Evolutionary conservation across 352 stramenopile species (phyloP).

Genomic region (Hyphochytrium catenoides): DNA sequence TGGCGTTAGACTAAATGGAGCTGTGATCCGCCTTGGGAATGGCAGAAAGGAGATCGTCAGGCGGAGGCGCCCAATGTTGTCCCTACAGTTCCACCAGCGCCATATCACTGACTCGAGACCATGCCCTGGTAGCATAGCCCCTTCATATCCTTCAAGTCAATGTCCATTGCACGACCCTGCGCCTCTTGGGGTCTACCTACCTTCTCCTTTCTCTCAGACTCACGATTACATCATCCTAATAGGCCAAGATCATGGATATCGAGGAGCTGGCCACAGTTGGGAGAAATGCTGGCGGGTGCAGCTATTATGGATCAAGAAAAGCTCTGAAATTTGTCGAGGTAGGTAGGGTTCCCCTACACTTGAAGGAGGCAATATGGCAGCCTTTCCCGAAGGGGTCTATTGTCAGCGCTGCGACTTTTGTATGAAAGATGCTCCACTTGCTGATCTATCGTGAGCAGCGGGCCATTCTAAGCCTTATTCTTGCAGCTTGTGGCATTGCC

Average conservation of each 20-base stretch:
- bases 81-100: too few species aligned
- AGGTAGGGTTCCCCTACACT: not conserved
- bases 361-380: constrained; percentile 5
- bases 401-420: not conserved
- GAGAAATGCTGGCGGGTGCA: constrained; percentile 69
- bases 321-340: constrained; percentile 66
- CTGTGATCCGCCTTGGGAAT: too few species aligned
- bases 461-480: too few species aligned
- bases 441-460: too few species aligned
- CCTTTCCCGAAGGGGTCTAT: not conserved
- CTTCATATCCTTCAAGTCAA: not conserved
- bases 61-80: too few species aligned
- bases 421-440: too few species aligned
- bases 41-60: too few species aligned
- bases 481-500: constrained; percentile 58
- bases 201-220: not conserved
- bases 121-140: not conserved
- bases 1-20: too few species aligned
- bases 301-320: constrained; percentile 86
- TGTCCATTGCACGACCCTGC: constrained; percentile 1
- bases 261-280: constrained; percentile 82
- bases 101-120: not conserved
- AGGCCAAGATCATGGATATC: constrained; percentile 45
- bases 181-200: constrained; percentile 2
- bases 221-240: constrained; percentile 3